Base-by-base conservation (phyloP, 2,329 filamentous ascomycete species). In the Lachnellula hyalina region DNA sequence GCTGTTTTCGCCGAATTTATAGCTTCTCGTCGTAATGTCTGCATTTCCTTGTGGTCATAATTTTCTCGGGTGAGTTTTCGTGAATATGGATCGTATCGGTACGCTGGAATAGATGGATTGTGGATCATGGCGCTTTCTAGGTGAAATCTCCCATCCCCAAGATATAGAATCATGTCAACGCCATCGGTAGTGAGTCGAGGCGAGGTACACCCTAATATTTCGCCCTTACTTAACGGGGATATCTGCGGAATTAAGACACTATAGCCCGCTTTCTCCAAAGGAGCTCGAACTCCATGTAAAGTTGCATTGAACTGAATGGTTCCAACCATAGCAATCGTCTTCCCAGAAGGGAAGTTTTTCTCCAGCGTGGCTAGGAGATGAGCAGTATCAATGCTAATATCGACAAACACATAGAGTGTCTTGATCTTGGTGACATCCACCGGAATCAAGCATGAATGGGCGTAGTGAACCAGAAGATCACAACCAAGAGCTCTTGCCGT, bases 241-340 rank as follows among this genome's bases (percentile, higher is more conserved):
- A 96, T 96, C 71, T 99, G 94, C 0, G 94, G 94, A 34, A 97
- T 87, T 23, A 96, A 70, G 35, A 97, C 82, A 55, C 81, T 83
- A 77, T 93, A 96, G 15, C 94, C 94, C 14, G 90, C 89, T 44
- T 82, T 84, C 63, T 96, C 89, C 6, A 99, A 81, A 15, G 84
- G 81, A 32, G 85, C 80, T 60, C 85, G 84, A 14, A 96, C 84
- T 15, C 89, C 90, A 72, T 99, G 94, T 34, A 99, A 86, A 0
- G 94, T 96, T 36, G 92, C 90, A 73, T 99, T 99, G 79, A 99
- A 99, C 71, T 99, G 94, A 63, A 99, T 99, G 0, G 94, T 99
- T 47, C 94, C 93, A 15, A 99, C 93, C 63, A 96, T 81, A 5
- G 94, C 94, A 55, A 99, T 85, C 0, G 87, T 93, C 73, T 94